A percentile compares a stretch with the other conserved stretches of the same genome.
Evolutionary conservation across 2,329 filamentous ascomycete genomes (phyloP).

Genomic region (Ampelomyces quisqualis): DNA sequence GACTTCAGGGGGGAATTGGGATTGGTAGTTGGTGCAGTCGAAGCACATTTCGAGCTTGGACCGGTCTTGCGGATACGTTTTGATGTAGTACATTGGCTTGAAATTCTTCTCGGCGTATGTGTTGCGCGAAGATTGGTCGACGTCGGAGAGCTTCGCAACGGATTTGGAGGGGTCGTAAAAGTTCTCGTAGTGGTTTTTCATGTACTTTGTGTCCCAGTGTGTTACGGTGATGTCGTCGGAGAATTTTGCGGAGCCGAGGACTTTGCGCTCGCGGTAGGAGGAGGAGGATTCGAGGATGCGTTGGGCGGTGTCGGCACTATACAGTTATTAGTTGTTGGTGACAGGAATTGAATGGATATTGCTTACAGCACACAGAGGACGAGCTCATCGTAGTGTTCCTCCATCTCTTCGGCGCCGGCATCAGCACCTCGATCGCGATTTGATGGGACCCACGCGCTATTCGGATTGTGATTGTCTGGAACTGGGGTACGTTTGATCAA

Average conservation of each 20-base stretch:
- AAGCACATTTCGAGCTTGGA: constrained; percentile 65
- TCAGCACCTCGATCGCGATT: constrained; percentile 44
- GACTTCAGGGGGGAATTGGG: constrained; percentile 62
- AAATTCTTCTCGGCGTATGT: constrained; percentile 54
- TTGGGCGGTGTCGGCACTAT: constrained; percentile 57
- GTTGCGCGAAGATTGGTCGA: constrained; percentile 47
- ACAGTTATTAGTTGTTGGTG: background rate
- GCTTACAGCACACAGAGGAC: constrained; percentile 61
- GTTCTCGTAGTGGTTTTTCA: constrained; percentile 68
- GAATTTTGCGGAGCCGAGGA: constrained; percentile 71
- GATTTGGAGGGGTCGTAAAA: constrained; percentile 54
- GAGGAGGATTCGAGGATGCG: constrained; percentile 60
- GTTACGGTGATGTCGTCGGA: constrained; percentile 71
- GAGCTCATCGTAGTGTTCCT: constrained; percentile 63
- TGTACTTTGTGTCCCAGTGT: constrained; percentile 65
- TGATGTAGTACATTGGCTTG: constrained; percentile 66
- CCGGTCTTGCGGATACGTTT: constrained; percentile 58
- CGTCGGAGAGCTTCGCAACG: constrained; percentile 45
- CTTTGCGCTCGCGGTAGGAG: constrained; percentile 62
- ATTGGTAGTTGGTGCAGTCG: constrained; percentile 74
- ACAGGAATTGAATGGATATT: too few species aligned
- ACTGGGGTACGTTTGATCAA: constrained; percentile 48
- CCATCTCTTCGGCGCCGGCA: constrained; percentile 44
- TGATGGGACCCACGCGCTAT: constrained; percentile 47
- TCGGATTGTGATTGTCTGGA: constrained; percentile 48